Evolutionary conservation across 495 filamentous ascomycete species (phyloP), one percentile per base, ranked within the genome.

Genomic region (Penicillium goetzii): DNA sequence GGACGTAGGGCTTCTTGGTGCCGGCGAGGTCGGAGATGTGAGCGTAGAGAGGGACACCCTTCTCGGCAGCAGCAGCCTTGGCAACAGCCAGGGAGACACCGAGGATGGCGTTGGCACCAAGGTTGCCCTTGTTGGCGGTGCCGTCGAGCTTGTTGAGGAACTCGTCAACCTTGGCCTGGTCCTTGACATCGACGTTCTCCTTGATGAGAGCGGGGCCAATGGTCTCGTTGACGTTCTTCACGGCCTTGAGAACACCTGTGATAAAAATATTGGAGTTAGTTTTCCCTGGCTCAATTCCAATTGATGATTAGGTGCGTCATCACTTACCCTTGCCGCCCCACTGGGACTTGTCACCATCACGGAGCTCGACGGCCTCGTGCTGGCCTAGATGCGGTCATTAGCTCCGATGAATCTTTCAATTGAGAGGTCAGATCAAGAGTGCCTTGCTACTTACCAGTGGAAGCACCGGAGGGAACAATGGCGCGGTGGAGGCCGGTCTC

Each of bases 1-100:
- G 90, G 63, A 99, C 96, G 74, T 96, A 99, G 73, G 96, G 96
- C 90, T 99, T 97, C 90, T 98, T 97, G 79, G 95, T 98, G 67
- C 93, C 95, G 61, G 96, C 93, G 69, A 99, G 91, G 80, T 98
- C 96, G 74, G 95, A 97, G 78, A 99, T 88, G 83, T 99, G 96
- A 68, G 91, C 92, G 77, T 98, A 99, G 66, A 99, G 90, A 66
- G 96, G 96, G 60, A 99, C 89, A 68, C 88, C 88, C 90, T 99
- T 99, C 89, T 97, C 93, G 74, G 95, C 95, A 72, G 95, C 95
- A 69, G 92, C 95, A 66, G 96, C 96, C 88, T 99, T 99, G 72
- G 96, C 94, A 75, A 98, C 85, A 61, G 94, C 96, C 81, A 99
- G 83, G 79, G 85, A 89, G 80, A 98, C 96, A 83, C 95, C 96